phyloP scores from a whole-genome alignment of 306 rosid genomes.

The Rosa persica region DNA sequence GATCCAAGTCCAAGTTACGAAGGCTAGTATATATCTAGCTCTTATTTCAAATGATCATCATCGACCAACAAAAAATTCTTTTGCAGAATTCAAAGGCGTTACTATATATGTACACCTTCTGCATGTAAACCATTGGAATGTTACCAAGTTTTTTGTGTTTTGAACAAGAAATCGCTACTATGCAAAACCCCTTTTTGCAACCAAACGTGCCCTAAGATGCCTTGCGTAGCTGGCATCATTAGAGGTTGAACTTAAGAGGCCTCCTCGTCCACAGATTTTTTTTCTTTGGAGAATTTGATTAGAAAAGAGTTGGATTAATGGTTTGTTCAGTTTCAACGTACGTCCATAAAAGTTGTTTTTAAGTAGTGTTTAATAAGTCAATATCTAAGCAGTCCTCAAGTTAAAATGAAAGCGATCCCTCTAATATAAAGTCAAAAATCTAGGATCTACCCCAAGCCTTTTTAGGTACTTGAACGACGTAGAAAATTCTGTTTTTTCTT shows the following conservation, averaged over 20 bases:
- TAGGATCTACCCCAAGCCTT: neutral
- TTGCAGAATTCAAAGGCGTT: no score
- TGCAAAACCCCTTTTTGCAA: neutral
- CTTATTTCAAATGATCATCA: no score
- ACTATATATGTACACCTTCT: no score
- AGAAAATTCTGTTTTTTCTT: neutral
- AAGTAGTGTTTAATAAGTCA: neutral
- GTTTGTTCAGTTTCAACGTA: neutral
- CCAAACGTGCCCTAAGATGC: neutral
- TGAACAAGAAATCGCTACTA: neutral
- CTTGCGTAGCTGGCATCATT: neutral
- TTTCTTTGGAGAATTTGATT: neutral
- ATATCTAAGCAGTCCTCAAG: neutral
- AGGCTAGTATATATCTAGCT: no score
- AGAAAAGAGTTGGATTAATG: neutral
- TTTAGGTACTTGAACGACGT: neutral
- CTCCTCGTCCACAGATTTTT: neutral
- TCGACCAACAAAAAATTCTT: no score
- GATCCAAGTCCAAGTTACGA: no score
- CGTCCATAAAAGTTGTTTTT: neutral
- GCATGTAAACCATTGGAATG: no score
- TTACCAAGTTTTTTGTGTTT: no score
- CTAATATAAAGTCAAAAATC: neutral
- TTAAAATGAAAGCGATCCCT: conserved; percentile 1
- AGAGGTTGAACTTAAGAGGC: neutral